Conservation (phyloP, 2,329 filamentous ascomycete species). For the Mycosphaerella sp. region DNA sequence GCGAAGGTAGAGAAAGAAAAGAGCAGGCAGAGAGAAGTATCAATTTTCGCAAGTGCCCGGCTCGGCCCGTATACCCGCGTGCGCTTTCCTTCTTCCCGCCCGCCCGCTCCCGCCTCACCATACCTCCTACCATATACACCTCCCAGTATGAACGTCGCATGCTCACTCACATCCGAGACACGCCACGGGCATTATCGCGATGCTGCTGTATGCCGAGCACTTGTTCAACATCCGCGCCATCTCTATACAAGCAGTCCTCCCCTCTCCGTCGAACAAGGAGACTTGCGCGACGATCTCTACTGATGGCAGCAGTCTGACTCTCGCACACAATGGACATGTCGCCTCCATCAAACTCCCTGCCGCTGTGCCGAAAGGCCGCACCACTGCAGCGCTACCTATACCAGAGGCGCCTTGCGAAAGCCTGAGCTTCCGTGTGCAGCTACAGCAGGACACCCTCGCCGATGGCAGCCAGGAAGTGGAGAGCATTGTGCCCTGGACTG, state of each 20-base stretch:
- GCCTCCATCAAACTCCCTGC: slow-evolving; percentile 44
- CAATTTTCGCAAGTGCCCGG: not conserved
- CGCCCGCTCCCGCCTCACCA: too few species aligned
- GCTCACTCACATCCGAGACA: not conserved
- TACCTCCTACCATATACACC: too few species aligned
- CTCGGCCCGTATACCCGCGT: not conserved
- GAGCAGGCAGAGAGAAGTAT: not conserved
- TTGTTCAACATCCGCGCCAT: slow-evolving; percentile 56
- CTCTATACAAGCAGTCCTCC: slow-evolving; percentile 50
- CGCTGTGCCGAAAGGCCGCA: slow-evolving; percentile 37
- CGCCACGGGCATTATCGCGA: slow-evolving; percentile 16
- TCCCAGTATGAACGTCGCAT: too few species aligned
- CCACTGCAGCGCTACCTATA: slow-evolving; percentile 43
- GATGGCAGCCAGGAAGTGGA: slow-evolving; percentile 23
- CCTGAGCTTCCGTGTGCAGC: slow-evolving; percentile 49
- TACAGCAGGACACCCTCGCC: slow-evolving; percentile 37
- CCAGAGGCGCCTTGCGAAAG: slow-evolving; percentile 45
- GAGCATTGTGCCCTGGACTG: slow-evolving; percentile 42
- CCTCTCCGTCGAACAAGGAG: slow-evolving; percentile 38
- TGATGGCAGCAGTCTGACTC: slow-evolving; percentile 39
- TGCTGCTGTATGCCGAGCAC: slow-evolving; percentile 53
- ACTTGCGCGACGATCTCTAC: slow-evolving; percentile 42
- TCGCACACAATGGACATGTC: slow-evolving; percentile 42
- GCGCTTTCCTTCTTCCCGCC: not conserved
- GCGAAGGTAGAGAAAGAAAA: not conserved